A percentile compares a stretch with the other conserved stretches of the same genome.
Evolutionary conservation across 208 protist species (phyloP).

Genomic region (Trypanosoma congolense): DNA sequence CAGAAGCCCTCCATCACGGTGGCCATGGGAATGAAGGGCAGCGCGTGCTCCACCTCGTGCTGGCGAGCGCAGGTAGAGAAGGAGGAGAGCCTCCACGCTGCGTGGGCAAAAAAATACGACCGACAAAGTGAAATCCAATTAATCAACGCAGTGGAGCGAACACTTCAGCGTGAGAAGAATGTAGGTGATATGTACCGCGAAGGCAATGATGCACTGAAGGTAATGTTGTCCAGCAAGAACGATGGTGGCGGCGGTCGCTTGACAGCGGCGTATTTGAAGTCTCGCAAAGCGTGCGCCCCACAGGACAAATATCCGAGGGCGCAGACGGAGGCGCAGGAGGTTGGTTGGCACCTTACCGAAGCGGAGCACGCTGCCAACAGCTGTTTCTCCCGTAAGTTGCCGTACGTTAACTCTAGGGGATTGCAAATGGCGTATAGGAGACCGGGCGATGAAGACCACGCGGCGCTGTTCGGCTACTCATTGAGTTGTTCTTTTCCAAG

Average conservation of each 20-base stretch:
- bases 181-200: conserved; percentile 28
- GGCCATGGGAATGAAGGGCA: conserved; percentile 74
- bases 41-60: conserved; percentile 33
- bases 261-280: conserved; percentile 36
- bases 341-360: conserved; percentile 37
- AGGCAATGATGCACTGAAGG: conserved; percentile 46
- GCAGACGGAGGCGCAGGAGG: conserved; percentile 37
- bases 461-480: conserved; percentile 43
- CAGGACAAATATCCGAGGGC: conserved; percentile 45
- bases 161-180: conserved; percentile 32
- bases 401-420: no score
- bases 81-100: conserved; percentile 35
- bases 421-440: conserved; percentile 29
- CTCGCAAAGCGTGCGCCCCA: conserved; percentile 26
- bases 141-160: conserved; percentile 33
- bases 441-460: conserved; percentile 58
- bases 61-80: conserved; percentile 51
- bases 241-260: background rate
- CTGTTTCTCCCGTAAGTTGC: no score
- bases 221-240: conserved; percentile 28
- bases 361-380: conserved; percentile 6
- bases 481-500: conserved; percentile 7
- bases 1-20: conserved; percentile 48
- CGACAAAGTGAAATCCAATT: conserved; percentile 7
- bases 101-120: conserved; percentile 46